A percentile compares a stretch with the other conserved stretches of the same genome.
Conservation (phyloP, 352 stramenopile species). For the Pythium sp. region DNA sequence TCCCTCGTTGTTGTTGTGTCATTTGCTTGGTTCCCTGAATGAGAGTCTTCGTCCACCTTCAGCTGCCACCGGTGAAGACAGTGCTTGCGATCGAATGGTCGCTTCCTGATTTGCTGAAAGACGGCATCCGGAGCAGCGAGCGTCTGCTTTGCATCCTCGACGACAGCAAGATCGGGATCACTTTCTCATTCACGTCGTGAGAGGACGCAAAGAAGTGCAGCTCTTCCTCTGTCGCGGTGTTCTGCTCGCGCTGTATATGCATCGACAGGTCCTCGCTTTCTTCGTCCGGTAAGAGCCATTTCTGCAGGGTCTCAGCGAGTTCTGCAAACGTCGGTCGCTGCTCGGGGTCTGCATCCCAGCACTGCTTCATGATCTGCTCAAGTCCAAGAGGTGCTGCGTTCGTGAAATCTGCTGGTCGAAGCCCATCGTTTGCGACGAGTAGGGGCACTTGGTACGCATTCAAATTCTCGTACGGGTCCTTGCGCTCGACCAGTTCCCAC, state of each 20-base stretch:
- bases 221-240: constrained; percentile 38
- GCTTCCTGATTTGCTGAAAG: constrained; percentile 2
- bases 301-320: constrained; percentile 55
- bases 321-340: constrained; percentile 63
- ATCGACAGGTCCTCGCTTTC: constrained; percentile 39
- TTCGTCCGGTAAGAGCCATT: constrained; percentile 40
- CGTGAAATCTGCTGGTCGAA: constrained; percentile 48
- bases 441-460: constrained; percentile 79
- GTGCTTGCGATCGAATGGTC: constrained; percentile 6
- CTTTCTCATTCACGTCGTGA: constrained; percentile 55
- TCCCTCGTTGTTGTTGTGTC: neutral
- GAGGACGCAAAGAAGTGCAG: constrained; percentile 62
- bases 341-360: constrained; percentile 67
- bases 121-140: constrained; percentile 19
- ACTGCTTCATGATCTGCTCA: constrained; percentile 72
- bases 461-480: constrained; percentile 65
- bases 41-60: neutral
- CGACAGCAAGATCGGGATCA: constrained; percentile 62
- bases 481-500: constrained; percentile 74
- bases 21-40: neutral
- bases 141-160: constrained; percentile 21
- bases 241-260: constrained; percentile 53
- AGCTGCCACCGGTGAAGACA: neutral
- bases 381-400: constrained; percentile 52
- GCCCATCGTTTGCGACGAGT: constrained; percentile 64